Evolutionary conservation across 345 rosid species (phyloP).

Genomic region (Hypericum perforatum): DNA sequence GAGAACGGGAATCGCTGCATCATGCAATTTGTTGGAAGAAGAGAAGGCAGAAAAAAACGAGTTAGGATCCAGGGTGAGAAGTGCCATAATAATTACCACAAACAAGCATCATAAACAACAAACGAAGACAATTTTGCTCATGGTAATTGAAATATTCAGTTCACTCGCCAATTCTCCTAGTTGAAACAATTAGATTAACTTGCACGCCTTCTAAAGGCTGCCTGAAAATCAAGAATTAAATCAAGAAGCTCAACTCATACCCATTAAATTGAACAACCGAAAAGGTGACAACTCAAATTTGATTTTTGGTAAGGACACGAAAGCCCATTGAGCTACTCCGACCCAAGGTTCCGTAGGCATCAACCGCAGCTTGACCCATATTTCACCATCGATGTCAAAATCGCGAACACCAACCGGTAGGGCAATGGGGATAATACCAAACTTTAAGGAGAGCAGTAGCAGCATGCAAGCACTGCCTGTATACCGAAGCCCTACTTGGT

Average conservation of each 20-base stretch:
- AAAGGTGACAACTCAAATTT: conserved; percentile 91
- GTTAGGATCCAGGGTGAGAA: conserved; percentile 18
- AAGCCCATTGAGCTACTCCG: conserved; percentile 93
- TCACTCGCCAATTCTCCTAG: no score
- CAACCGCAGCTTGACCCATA: conserved; percentile 95
- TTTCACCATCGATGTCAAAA: conserved; percentile 97
- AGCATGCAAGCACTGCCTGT: conserved; percentile 95
- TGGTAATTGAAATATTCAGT: no score
- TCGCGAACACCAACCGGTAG: conserved; percentile 92
- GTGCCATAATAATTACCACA: background rate
- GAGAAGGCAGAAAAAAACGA: conserved; percentile 17
- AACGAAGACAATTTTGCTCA: no score
- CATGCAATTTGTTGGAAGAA: conserved; percentile 27
- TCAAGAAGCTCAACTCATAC: conserved; percentile 28
- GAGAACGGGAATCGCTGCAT: conserved; percentile 87
- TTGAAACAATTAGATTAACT: no score
- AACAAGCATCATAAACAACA: no score
- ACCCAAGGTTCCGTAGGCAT: conserved; percentile 90
- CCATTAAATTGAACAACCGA: conserved; percentile 89
- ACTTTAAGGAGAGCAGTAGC: conserved; percentile 77
- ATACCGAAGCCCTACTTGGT: conserved; percentile 92
- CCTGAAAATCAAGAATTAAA: no score
- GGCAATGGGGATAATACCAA: conserved; percentile 67
- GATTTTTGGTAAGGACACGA: conserved; percentile 93
- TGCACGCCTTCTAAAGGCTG: no score